A percentile compares a stretch with the other conserved stretches of the same genome.
phyloP scores from a whole-genome alignment of 2,329 filamentous ascomycete genomes.

The Mariannaea elegans region DNA sequence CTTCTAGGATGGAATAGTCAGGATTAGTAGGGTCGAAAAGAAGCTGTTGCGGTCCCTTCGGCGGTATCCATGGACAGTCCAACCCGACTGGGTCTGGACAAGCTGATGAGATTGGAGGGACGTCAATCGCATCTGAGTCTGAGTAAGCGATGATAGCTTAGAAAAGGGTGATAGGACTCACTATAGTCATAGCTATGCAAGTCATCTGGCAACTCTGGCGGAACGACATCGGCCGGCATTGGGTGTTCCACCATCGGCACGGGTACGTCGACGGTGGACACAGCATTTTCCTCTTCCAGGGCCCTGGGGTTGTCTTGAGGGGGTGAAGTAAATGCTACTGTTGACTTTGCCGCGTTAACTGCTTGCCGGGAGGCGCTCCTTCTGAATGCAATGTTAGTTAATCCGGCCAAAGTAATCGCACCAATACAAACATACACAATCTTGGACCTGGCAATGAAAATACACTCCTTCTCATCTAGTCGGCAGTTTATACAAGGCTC shows the following conservation, averaged over 20 bases:
- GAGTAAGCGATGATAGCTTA: background rate
- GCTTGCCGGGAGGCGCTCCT: conserved; percentile 11
- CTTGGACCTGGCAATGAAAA: conserved; percentile 33
- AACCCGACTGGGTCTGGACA: background rate
- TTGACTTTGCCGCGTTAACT: background rate
- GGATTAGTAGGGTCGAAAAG: conserved; percentile 25
- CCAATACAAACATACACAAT: conserved; percentile 18
- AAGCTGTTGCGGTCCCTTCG: background rate
- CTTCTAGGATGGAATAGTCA: conserved; percentile 36
- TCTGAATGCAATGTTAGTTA: conserved; percentile 5
- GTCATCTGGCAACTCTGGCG: conserved; percentile 6
- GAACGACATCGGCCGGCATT: conserved; percentile 10
- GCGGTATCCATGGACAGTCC: background rate
- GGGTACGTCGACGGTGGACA: conserved; percentile 1
- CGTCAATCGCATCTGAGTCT: background rate
- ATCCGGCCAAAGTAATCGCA: background rate
- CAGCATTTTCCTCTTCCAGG: conserved; percentile 1
- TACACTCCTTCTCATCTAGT: conserved; percentile 37
- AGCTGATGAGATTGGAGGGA: conserved; percentile 1
- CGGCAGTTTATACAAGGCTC: conserved; percentile 38
- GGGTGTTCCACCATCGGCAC: conserved; percentile 4
- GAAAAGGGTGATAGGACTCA: background rate
- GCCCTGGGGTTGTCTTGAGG: background rate
- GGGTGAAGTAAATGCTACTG: background rate
- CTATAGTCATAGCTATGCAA: conserved; percentile 5